Evolutionary conservation across 306 rosid species (phyloP).

Genomic region (Cicer judaicum): DNA sequence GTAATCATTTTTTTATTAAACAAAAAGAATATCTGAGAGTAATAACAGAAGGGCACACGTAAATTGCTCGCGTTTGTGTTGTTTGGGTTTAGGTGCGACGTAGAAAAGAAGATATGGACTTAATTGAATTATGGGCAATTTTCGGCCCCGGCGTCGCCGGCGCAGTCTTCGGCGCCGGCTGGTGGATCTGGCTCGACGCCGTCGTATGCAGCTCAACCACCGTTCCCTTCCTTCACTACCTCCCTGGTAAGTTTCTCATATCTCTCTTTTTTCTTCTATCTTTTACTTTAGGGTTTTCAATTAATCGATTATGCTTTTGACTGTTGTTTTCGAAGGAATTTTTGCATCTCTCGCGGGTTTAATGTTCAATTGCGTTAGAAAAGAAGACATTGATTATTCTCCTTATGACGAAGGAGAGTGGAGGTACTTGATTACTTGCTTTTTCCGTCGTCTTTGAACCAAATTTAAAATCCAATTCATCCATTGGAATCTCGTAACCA

Average conservation of each 20-base stretch:
- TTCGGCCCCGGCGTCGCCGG: conserved; percentile 97
- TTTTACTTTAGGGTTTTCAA: conserved; percentile 54
- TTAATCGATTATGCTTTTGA: conserved; percentile 36
- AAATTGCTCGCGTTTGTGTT: background rate
- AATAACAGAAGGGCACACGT: background rate
- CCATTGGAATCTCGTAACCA: background rate
- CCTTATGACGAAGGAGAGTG: conserved; percentile 99
- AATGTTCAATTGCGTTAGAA: conserved; percentile 98
- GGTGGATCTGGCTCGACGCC: conserved; percentile 99
- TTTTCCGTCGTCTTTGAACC: background rate
- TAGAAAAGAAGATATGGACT: conserved; percentile 57
- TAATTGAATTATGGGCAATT: conserved; percentile 87
- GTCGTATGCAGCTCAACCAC: conserved; percentile 87
- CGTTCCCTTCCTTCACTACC: conserved; percentile 88
- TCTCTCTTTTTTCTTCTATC: background rate
- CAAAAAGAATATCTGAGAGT: background rate
- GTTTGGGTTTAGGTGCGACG: background rate
- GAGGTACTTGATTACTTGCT: conserved; percentile 60
- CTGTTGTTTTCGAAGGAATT: conserved; percentile 61
- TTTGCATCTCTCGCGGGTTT: conserved; percentile 93
- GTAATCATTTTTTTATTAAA: too few species aligned
- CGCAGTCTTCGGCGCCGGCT: conserved; percentile 87
- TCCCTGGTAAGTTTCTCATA: conserved; percentile 64
- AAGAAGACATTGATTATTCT: conserved; percentile 93
- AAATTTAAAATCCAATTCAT: background rate